Base-by-base conservation (phyloP, 2,329 filamentous ascomycete species). In the Ophidiomyces ophidiicola region DNA sequence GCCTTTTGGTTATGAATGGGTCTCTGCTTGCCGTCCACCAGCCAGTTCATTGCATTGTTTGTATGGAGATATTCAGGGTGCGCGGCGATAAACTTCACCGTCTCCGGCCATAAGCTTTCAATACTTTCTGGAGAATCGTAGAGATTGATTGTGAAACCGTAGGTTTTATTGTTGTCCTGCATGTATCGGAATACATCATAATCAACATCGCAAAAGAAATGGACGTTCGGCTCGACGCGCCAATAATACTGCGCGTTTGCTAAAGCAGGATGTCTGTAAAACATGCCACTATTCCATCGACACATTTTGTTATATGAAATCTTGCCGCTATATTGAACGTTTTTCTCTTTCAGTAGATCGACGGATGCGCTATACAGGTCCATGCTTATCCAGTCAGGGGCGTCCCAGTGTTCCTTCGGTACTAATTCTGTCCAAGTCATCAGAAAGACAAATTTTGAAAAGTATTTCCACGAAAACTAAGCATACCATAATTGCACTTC, bases 171-270 rank as follows among this genome's bases (percentile, higher is more conserved):
- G 68, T 92, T 76, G 63, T 98, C 90, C 53, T 84, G 76, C 90
- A 98, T 94, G 67, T 85, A 98, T 47, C 82, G 80, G 71, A 98
- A 98, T 36, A 98, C 82, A 57, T 98, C 90, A 64, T 98, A 98
- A 64, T 98, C 90, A 46, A 98, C 72, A 53, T 96, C 84, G 70
- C 90, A 98, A 73, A 94, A 98, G 71, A 96, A 98, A 63, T 94
- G 86, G 30, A 98, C 90, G 49, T 96, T 94, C 37, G 90, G 90
- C 60, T 98, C 90, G 33, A 98, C 90, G 43, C 90, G 83, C 90
- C 90, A 98, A 70, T 98, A 98, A 70, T 84, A 98, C 50, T 85
- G 82, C 47, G 74, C 76, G 52, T 90, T 64, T 48, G 77, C 69
- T 41, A 98, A 74, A 0, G 86, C 87, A 0, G 86, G 85, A 61